Evolutionary conservation across 2,329 filamentous ascomycete genomes (phyloP).

Genomic region (Phaeoacremonium minimum): DNA sequence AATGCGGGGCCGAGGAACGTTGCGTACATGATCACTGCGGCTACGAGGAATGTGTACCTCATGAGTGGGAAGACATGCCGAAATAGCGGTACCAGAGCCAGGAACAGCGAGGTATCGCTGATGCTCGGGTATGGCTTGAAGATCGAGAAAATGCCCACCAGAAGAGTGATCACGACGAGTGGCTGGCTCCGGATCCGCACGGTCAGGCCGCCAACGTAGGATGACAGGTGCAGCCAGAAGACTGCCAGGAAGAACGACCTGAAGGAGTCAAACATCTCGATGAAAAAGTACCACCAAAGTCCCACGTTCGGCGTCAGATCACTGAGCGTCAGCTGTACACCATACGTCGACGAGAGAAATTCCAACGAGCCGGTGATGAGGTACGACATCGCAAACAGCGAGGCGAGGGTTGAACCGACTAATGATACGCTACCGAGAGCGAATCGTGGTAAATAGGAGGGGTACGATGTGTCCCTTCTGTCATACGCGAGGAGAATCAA

Average conservation of each 20-base stretch:
- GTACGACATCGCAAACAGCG: conserved; percentile 68
- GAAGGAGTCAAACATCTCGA: conserved; percentile 99
- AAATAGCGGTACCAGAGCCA: conserved; percentile 79
- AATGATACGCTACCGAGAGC: conserved; percentile 46
- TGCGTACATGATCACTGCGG: conserved; percentile 80
- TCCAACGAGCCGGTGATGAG: conserved; percentile 78
- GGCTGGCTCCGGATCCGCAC: conserved; percentile 82
- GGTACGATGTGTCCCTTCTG: conserved; percentile 36
- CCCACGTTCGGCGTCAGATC: conserved; percentile 94
- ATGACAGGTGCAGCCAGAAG: conserved; percentile 92
- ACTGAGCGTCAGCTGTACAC: conserved; percentile 83
- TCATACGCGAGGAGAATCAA: conserved; percentile 79
- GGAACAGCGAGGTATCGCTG: conserved; percentile 80
- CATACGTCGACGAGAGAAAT: conserved; percentile 85
- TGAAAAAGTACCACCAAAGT: conserved; percentile 99
- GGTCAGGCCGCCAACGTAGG: conserved; percentile 83
- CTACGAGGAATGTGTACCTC: conserved; percentile 86
- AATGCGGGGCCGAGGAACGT: conserved; percentile 89
- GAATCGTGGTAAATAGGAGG: conserved; percentile 40
- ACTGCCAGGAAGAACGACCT: conserved; percentile 94
- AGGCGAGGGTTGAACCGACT: conserved; percentile 49
- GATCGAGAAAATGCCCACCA: conserved; percentile 85
- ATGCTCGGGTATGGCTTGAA: conserved; percentile 98
- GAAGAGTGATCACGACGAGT: conserved; percentile 76
- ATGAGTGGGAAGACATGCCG: conserved; percentile 91